These are phyloP conservation scores for Sporothrix humicola DNA, from an alignment of 2,329 filamentous ascomycete species.

Conservation along the genomic window DNA sequence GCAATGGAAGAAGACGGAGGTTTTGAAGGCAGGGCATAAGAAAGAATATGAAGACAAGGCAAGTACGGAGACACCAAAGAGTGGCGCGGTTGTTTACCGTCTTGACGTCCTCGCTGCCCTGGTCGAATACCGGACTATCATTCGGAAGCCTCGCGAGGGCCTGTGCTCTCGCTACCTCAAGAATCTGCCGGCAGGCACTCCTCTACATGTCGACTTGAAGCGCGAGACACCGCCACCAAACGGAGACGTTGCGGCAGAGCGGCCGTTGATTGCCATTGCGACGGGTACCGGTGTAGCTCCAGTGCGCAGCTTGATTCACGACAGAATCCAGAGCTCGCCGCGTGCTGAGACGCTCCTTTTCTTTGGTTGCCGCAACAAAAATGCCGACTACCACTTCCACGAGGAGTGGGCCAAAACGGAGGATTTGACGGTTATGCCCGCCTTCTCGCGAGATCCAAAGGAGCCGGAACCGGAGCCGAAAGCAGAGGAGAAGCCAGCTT, in stretches of 20 bases:
- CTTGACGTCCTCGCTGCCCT: conserved; percentile 83
- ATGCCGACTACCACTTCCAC: conserved; percentile 80
- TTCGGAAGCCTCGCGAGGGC: conserved; percentile 81
- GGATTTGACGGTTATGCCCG: conserved; percentile 48
- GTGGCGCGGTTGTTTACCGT: not conserved
- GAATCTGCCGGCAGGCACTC: conserved; percentile 62
- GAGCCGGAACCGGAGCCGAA: not conserved
- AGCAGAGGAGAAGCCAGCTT: not conserved
- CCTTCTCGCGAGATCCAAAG: conserved; percentile 55
- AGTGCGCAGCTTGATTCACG: conserved; percentile 78
- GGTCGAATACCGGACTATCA: conserved; percentile 88
- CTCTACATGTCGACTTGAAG: conserved; percentile 65
- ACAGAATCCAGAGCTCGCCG: conserved; percentile 57
- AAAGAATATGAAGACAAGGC: not conserved
- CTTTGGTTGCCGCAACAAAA: conserved; percentile 79
- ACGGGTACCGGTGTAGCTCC: conserved; percentile 89
- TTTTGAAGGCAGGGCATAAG: not conserved
- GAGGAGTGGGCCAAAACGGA: conserved; percentile 68
- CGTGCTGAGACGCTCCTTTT: conserved; percentile 64
- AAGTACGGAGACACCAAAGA: not conserved
- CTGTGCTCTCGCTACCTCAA: conserved; percentile 89
- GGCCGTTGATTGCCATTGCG: conserved; percentile 76
- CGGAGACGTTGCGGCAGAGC: conserved; percentile 48
- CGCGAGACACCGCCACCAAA: conserved; percentile 54
- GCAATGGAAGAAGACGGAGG: conserved; percentile 32